A percentile compares a stretch with the other conserved stretches of the same genome.
These are phyloP conservation scores for Hanseniaspora uvarum DNA, from an alignment of 1,139 yeast genomes.

Conservation along the genomic window DNA sequence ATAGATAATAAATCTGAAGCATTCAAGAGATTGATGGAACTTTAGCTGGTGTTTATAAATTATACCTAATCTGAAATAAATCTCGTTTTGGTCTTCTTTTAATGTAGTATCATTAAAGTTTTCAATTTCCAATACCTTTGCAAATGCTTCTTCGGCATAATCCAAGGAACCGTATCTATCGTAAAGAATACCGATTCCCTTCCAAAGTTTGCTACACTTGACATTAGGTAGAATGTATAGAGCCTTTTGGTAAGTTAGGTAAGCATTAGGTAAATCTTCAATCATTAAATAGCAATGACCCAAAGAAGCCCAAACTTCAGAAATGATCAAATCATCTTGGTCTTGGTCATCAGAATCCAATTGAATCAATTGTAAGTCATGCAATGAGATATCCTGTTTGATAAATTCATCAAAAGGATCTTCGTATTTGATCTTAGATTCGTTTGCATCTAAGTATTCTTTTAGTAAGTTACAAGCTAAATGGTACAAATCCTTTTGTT, in stretches of 20 bases:
- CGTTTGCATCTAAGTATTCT: constrained; percentile 8
- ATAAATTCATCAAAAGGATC: constrained; percentile 16
- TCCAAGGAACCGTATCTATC: constrained; percentile 93
- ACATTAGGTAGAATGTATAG: constrained; percentile 83
- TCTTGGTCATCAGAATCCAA: constrained; percentile 14
- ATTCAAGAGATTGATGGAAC: constrained; percentile 75
- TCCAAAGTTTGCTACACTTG: constrained; percentile 94
- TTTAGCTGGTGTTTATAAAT: constrained; percentile 92
- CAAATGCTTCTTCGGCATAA: constrained; percentile 96
- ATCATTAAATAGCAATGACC: constrained; percentile 96
- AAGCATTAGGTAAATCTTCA: constrained; percentile 90
- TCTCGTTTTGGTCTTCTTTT: constrained; percentile 92
- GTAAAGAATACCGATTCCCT: constrained; percentile 91
- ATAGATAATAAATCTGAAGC: constrained; percentile 80
- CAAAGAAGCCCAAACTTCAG: constrained; percentile 64
- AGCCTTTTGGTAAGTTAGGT: constrained; percentile 94
- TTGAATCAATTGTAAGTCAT: constrained; percentile 14
- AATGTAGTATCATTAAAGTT: constrained; percentile 40
- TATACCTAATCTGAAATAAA: constrained; percentile 91
- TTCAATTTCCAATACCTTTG: constrained; percentile 87
- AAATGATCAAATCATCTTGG: constrained; percentile 12
- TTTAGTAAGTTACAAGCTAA: constrained; percentile 2
- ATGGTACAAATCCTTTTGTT: constrained; percentile 15
- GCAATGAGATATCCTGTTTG: constrained; percentile 13
- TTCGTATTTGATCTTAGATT: constrained; percentile 15